Evolutionary conservation across 495 filamentous ascomycete genomes (phyloP).

Genomic region (Neurospora terricola): DNA sequence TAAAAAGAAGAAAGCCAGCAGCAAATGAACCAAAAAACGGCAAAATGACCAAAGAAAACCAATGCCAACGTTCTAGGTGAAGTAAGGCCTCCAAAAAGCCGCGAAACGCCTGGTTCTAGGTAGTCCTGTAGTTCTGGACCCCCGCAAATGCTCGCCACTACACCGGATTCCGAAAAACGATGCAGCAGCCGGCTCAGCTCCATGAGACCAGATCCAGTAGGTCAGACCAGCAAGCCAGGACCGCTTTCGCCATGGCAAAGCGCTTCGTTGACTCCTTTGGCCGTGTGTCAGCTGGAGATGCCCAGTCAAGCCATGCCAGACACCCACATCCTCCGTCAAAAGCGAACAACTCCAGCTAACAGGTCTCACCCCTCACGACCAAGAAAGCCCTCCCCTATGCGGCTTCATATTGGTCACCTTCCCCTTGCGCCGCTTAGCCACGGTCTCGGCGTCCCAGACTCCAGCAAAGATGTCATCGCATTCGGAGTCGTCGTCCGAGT

Average conservation of each 20-base stretch:
- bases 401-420: slow-evolving; percentile 29
- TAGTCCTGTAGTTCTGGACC: neutral
- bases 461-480: slow-evolving; percentile 90
- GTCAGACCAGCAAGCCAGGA: neutral
- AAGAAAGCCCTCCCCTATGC: neutral
- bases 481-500: slow-evolving; percentile 88
- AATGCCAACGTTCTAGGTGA: neutral
- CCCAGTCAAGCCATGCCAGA: no score
- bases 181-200: neutral
- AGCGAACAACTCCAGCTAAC: neutral
- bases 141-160: neutral
- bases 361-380: neutral
- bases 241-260: no score
- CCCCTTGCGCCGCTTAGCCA: slow-evolving; percentile 50
- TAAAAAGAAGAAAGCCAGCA: neutral
- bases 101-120: neutral
- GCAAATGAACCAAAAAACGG: neutral
- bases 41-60: neutral
- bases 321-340: neutral
- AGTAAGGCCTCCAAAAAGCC: neutral
- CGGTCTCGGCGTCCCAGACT: slow-evolving; percentile 66
- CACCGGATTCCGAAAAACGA: neutral
- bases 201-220: neutral
- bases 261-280: no score
- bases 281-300: neutral